Evolutionary conservation across 106 monocot genomes (phyloP), one percentile per base, ranked within the genome.

Genomic region (Dendrobium huoshanense): DNA sequence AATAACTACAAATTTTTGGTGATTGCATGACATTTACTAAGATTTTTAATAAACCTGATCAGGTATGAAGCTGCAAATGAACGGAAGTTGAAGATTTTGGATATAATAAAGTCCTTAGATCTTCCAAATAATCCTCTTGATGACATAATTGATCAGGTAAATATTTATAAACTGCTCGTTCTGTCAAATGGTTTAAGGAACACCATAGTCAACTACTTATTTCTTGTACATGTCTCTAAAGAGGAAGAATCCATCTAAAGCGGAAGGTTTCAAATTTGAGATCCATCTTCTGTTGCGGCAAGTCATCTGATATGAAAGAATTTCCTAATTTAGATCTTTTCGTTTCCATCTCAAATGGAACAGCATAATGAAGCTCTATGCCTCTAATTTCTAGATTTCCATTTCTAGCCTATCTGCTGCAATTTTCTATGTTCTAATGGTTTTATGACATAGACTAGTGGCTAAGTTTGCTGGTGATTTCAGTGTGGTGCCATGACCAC

Each of bases 111-210:
- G 44, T 81, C 89, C 41, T 83, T 99, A 87, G 91, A 95, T 59
- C 88, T 99, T 73, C 98, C 98, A 48, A 99, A 93, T 82, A 99
- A 99, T 88, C 95, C 98, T 59, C 84, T 99, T 45, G 98, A 99
- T 88, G 98, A 99, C 83, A 87, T 99, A 83, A 91, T 99, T 84
- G 98, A 99, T 87, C 95, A 95, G 95, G 98, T 99, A 84, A 17
- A 27, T 40, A 2, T 42, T 5, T 41, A 13, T 41, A 7, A 74
- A 44, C 20, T 74, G 8, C 4, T 70, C 15, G 16, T 61, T 70
- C 37, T 70, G 13, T 70, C 37, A 37, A 70, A 37, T 61, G 70
- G 10, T 70, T 70, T 70, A 6, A 13, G 37, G 24, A 37, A 70
- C 24, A 70, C 27, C 7, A 10, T 67, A 27, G 25, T 27, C 27